Evolutionary conservation across 1,284 basidiomycete species (phyloP).

Genomic region (Ustilago tritici): DNA sequence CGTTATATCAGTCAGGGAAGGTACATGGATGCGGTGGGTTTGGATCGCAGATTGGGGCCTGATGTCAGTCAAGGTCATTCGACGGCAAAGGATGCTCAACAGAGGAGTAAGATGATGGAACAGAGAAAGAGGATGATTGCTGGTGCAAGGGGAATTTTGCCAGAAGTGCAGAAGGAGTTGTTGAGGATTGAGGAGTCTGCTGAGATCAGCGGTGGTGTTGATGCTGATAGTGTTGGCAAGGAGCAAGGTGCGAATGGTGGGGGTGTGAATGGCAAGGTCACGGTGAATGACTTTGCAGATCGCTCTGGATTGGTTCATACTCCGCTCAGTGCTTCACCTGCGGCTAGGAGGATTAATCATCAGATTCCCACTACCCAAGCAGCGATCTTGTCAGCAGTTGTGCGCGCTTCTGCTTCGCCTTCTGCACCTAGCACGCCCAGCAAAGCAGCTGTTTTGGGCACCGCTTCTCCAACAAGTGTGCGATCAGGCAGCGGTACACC

Average conservation of each 20-base stretch:
- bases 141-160: constrained; percentile 50
- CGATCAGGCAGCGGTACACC: constrained; percentile 21
- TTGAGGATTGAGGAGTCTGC: constrained; percentile 48
- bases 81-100: constrained; percentile 25
- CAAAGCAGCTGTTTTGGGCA: constrained; percentile 13
- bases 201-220: constrained; percentile 36
- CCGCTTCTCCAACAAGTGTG: constrained; percentile 1
- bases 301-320: constrained; percentile 19
- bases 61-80: constrained; percentile 51
- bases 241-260: constrained; percentile 1
- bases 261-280: constrained; percentile 3
- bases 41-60: constrained; percentile 54
- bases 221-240: background rate
- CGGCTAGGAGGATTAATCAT: constrained; percentile 18
- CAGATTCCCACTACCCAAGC: constrained; percentile 44
- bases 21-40: constrained; percentile 62
- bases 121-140: constrained; percentile 50
- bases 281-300: constrained; percentile 14
- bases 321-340: constrained; percentile 49
- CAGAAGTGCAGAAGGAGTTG: constrained; percentile 55
- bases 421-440: constrained; percentile 34
- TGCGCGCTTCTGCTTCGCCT: constrained; percentile 45
- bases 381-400: constrained; percentile 49
- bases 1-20: constrained; percentile 57
- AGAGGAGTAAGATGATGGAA: constrained; percentile 51